phyloP scores from a whole-genome alignment of 495 filamentous ascomycete species.

The Podospora bellae-mahoneyi region DNA sequence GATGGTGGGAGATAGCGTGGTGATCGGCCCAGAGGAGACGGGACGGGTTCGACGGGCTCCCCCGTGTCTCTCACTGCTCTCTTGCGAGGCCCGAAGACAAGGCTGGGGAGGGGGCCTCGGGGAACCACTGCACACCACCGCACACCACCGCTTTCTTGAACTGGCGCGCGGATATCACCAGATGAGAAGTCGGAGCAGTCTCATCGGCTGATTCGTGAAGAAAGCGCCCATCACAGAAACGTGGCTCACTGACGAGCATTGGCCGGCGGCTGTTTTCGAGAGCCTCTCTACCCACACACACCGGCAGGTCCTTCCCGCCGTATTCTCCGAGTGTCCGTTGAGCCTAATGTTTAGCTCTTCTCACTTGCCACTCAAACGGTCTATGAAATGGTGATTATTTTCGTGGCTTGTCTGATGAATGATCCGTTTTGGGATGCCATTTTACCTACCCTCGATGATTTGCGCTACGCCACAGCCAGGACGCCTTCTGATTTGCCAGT shows the following conservation, averaged over 20 bases:
- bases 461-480: background rate
- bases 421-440: background rate
- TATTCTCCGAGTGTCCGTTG: background rate
- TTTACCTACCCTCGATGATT: background rate
- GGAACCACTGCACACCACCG: background rate
- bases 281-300: background rate
- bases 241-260: conserved; percentile 1
- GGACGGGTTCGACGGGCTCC: conserved; percentile 9
- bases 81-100: background rate
- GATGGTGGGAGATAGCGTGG: conserved; percentile 11
- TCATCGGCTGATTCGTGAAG: conserved; percentile 17
- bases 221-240: conserved; percentile 11
- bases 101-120: background rate
- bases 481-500: background rate
- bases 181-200: background rate
- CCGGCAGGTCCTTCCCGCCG: background rate
- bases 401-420: background rate
- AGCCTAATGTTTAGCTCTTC: background rate
- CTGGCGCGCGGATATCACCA: conserved; percentile 20
- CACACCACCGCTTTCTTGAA: background rate
- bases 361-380: background rate
- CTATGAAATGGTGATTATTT: background rate
- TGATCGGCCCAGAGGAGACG: conserved; percentile 15
- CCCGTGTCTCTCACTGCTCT: conserved; percentile 8
- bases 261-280: background rate